Conservation (phyloP, 2,329 filamentous ascomycete genomes). For the Colletotrichum orbiculare region DNA sequence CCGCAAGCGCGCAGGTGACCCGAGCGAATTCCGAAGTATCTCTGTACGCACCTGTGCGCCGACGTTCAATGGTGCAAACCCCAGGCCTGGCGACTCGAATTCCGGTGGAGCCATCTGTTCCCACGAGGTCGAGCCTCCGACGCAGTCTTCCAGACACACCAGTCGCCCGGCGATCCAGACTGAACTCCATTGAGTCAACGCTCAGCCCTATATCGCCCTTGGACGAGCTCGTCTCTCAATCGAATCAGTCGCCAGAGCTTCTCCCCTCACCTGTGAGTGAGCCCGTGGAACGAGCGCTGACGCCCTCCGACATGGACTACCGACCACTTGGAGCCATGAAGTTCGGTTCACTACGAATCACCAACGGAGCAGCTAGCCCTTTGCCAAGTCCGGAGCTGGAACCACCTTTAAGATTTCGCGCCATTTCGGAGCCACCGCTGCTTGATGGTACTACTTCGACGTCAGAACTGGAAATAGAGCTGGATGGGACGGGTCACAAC, state of each 20-base stretch:
- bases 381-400: conserved; percentile 51
- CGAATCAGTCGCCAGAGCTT: conserved; percentile 34
- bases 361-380: conserved; percentile 67
- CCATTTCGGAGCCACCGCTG: neutral
- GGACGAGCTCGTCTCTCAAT: conserved; percentile 14
- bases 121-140: conserved; percentile 48
- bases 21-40: conserved; percentile 60
- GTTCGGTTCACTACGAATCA: conserved; percentile 71
- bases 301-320: conserved; percentile 67
- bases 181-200: conserved; percentile 53
- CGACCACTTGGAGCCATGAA: conserved; percentile 71
- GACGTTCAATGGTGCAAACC: conserved; percentile 59
- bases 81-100: conserved; percentile 61
- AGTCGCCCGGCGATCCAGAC: conserved; percentile 46
- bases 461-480: neutral
- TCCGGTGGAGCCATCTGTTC: conserved; percentile 30
- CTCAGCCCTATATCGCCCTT: conserved; percentile 2
- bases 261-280: conserved; percentile 38
- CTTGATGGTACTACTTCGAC: neutral
- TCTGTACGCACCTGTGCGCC: conserved; percentile 59
- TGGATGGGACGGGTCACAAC: neutral
- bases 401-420: neutral
- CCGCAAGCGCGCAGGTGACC: conserved; percentile 44
- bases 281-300: conserved; percentile 51
- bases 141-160: conserved; percentile 53